Percentiles rank a stretch among this genome's conserved stretches.
Conservation (phyloP, 768 basidiomycete species). For the Fibroporia radiculosa region DNA sequence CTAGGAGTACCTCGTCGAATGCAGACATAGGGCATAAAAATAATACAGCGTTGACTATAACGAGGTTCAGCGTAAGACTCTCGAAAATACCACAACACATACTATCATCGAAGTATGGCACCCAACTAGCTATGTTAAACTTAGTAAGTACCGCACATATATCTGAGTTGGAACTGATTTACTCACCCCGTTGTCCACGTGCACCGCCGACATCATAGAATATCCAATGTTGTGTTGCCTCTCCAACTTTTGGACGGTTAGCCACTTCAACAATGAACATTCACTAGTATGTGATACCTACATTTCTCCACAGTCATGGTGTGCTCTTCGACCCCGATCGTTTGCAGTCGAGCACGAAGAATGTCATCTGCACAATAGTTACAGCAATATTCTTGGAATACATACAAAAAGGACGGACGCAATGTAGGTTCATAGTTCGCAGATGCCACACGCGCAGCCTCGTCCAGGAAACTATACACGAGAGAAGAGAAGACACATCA, state of each 20-base stretch:
- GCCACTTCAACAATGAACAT: too few relatives aligned
- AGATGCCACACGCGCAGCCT: constrained; percentile 42
- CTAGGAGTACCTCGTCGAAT: constrained; percentile 56
- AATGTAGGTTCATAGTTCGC: constrained; percentile 42
- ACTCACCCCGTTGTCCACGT: constrained; percentile 45
- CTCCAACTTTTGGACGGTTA: too few relatives aligned
- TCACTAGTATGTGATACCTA: constrained; percentile 13
- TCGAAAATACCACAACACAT: constrained; percentile 6
- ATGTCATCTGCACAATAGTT: constrained; percentile 41
- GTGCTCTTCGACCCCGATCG: constrained; percentile 60
- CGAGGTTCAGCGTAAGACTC: background rate
- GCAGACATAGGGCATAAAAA: constrained; percentile 60
- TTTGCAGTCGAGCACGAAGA: constrained; percentile 54
- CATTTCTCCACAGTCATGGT: constrained; percentile 42
- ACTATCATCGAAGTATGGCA: constrained; percentile 66
- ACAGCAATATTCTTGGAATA: background rate
- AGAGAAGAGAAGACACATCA: background rate
- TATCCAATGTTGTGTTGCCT: constrained; percentile 41
- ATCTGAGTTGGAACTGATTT: background rate
- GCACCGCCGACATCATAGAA: constrained; percentile 65
- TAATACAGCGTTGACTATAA: constrained; percentile 51
- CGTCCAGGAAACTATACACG: constrained; percentile 45
- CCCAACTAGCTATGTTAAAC: constrained; percentile 48
- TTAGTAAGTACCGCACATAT: too few relatives aligned
- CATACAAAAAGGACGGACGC: background rate